Evolutionary conservation across 257 asterid genomes (phyloP).

Genomic region (Ilex aquifolium): DNA sequence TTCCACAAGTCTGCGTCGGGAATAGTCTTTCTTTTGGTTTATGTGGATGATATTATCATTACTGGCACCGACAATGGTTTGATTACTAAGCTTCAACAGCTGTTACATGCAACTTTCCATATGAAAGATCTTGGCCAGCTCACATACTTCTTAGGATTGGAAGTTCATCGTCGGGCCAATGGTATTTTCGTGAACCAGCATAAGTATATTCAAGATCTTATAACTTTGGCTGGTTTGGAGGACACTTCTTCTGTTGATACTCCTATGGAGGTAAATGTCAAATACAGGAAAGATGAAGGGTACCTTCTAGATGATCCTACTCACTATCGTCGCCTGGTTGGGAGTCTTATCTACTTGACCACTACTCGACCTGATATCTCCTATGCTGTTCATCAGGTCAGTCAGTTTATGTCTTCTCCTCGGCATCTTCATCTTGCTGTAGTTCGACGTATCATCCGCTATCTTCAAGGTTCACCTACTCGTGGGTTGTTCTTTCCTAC

Average conservation of each 20-base stretch:
- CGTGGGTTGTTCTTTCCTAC: neutral
- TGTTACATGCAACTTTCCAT: neutral
- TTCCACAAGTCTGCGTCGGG: neutral
- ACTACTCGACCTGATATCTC: slow-evolving; percentile 1
- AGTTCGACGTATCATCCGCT: neutral
- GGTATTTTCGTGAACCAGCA: neutral
- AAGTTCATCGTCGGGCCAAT: neutral
- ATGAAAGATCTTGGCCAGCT: neutral
- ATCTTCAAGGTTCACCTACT: neutral
- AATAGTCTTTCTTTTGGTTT: neutral
- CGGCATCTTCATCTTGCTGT: too few species aligned
- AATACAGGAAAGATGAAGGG: neutral
- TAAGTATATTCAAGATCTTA: neutral
- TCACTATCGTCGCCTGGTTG: neutral
- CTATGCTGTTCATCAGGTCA: neutral
- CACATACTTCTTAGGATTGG: neutral
- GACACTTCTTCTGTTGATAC: neutral
- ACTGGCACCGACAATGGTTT: neutral
- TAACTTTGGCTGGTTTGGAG: neutral
- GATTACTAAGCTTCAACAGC: slow-evolving; percentile 4
- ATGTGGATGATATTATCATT: neutral
- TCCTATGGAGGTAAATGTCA: neutral
- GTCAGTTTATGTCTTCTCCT: too few species aligned
- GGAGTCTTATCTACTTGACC: neutral
- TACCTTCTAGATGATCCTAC: neutral